phyloP scores from a whole-genome alignment of 1,139 yeast genomes.

The Pichia sorboxylosa region DNA sequence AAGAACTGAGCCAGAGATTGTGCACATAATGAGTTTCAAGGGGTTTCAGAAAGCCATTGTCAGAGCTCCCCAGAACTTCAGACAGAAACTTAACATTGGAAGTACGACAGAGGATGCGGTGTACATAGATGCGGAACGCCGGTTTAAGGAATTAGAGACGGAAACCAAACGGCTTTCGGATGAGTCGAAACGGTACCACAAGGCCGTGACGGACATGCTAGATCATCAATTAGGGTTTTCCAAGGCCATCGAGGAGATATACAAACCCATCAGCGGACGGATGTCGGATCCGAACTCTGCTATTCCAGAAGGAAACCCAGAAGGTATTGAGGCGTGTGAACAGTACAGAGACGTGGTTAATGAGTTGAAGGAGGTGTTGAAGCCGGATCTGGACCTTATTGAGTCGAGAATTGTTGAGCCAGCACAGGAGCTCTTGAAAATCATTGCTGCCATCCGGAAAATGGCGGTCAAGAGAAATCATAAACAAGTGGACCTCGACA shows the following conservation, averaged over 20 bases:
- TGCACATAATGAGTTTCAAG: constrained; percentile 84
- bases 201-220: constrained; percentile 88
- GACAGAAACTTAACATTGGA: constrained; percentile 79
- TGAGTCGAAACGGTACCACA: constrained; percentile 80
- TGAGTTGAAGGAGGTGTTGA: constrained; percentile 72
- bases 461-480: constrained; percentile 94
- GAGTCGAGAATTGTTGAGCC: constrained; percentile 85
- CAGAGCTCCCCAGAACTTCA: constrained; percentile 73
- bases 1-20: no score
- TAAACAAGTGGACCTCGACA: constrained; percentile 87
- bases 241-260: constrained; percentile 87
- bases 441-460: constrained; percentile 73
- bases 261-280: constrained; percentile 90
- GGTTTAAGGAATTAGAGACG: constrained; percentile 81
- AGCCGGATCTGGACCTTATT: constrained; percentile 88
- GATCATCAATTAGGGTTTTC: constrained; percentile 89
- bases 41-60: constrained; percentile 81
- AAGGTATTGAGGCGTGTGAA: constrained; percentile 89
- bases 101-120: constrained; percentile 77
- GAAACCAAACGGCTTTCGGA: constrained; percentile 86
- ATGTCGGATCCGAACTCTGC: constrained; percentile 79
- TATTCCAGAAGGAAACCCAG: constrained; percentile 87
- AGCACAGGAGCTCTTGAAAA: constrained; percentile 77
- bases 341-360: constrained; percentile 80
- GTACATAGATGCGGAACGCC: constrained; percentile 86